phyloP scores from a whole-genome alignment of 202 grass and related monocot genomes.

The Bolboschoenoplectus hybrid region DNA sequence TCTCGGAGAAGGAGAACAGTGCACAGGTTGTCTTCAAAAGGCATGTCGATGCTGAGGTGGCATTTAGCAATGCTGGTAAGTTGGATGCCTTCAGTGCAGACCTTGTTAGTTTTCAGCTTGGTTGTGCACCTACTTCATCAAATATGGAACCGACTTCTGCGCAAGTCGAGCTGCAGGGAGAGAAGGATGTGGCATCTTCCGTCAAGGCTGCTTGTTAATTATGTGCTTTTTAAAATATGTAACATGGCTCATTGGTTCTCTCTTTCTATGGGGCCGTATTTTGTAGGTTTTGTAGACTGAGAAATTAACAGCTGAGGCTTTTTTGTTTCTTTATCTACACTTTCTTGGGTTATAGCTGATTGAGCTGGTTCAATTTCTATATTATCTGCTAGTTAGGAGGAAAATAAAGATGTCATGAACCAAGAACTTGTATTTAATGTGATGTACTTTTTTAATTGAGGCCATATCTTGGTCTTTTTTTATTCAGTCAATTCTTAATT shows the following conservation, averaged over 20 bases:
- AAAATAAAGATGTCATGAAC: conserved; percentile 6
- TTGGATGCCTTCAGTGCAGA: conserved; percentile 56
- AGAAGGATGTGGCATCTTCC: conserved; percentile 22
- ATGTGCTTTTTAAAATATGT: neutral
- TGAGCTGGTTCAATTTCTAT: neutral
- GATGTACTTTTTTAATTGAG: neutral
- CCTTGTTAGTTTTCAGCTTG: conserved; percentile 69
- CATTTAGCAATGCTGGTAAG: conserved; percentile 64
- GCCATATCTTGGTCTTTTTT: neutral
- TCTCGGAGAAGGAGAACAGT: conserved; percentile 40
- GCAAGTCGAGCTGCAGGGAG: neutral
- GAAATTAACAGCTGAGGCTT: neutral
- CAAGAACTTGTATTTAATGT: neutral
- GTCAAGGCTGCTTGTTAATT: conserved; percentile 16
- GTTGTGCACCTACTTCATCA: conserved; percentile 46
- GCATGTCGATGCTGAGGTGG: conserved; percentile 67
- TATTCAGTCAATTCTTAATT: neutral
- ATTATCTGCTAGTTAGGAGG: neutral
- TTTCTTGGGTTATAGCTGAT: too few species aligned
- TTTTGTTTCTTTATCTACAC: neutral
- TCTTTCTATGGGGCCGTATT: neutral
- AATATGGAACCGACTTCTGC: neutral
- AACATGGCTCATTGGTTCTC: neutral
- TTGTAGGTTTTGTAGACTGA: neutral
- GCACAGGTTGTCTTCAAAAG: conserved; percentile 75